Conservation (phyloP, 1,284 basidiomycete genomes). For the Wallemia hederae region DNA sequence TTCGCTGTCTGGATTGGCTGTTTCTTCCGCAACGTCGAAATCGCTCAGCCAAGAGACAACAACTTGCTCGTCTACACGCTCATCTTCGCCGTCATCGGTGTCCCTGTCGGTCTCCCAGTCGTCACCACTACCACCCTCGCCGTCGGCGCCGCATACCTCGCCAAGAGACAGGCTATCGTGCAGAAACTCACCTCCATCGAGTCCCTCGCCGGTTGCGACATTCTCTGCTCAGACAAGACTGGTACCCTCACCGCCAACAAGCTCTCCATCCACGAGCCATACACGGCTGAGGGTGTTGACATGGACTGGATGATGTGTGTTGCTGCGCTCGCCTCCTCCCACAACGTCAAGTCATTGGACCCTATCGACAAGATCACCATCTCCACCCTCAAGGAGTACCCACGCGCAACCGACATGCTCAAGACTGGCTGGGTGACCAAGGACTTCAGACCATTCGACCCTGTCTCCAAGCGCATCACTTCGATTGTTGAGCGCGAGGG, state of each 20-base stretch:
- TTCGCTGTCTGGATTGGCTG: conserved; percentile 22
- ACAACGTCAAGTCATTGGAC: conserved; percentile 26
- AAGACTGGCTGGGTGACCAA: conserved; percentile 23
- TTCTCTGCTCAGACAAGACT: conserved; percentile 90
- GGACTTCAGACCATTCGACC: conserved; percentile 99
- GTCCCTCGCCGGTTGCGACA: conserved; percentile 85
- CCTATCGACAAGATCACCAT: conserved; percentile 29
- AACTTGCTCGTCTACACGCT: conserved; percentile 23
- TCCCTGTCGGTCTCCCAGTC: conserved; percentile 33
- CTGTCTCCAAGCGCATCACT: conserved; percentile 80
- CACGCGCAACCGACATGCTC: conserved; percentile 23
- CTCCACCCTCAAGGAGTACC: conserved; percentile 24
- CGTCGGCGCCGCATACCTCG: conserved; percentile 87
- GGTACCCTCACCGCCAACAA: conserved; percentile 96
- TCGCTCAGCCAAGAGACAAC: conserved; percentile 22
- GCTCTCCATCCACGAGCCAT: conserved; percentile 67
- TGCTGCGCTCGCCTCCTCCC: conserved; percentile 25
- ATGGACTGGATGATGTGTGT: conserved; percentile 23
- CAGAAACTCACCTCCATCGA: conserved; percentile 95
- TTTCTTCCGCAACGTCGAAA: conserved; percentile 22
- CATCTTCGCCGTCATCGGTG: conserved; percentile 23
- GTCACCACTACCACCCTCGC: conserved; percentile 87
- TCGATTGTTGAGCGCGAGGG: conserved; percentile 81
- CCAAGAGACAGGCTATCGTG: conserved; percentile 94
- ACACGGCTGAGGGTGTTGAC: conserved; percentile 20